These are phyloP conservation scores for Cronartium ribicola DNA, from an alignment of 1,284 basidiomycete species.

Conservation along the genomic window DNA sequence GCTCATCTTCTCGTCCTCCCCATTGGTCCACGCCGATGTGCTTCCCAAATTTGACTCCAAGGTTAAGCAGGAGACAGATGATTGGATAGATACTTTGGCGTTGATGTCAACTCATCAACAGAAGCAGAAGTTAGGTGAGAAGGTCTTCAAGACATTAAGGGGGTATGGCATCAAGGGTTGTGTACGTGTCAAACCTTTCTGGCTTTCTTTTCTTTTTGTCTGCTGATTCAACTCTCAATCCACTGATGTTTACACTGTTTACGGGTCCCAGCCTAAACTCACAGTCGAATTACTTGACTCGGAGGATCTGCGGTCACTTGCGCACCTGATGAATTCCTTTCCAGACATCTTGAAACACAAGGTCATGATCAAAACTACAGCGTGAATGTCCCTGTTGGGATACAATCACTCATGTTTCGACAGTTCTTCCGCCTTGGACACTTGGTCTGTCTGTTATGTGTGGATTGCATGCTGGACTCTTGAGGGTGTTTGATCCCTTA, in stretches of 20 bases:
- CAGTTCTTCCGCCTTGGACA: too few relatives aligned
- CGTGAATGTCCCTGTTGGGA: neutral
- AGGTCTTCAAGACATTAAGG: constrained; percentile 67
- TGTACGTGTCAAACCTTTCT: constrained; percentile 54
- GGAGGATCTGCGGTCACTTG: constrained; percentile 73
- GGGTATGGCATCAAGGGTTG: constrained; percentile 71
- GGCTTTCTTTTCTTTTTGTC: constrained; percentile 26
- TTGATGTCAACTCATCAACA: constrained; percentile 15
- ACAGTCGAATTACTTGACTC: constrained; percentile 75
- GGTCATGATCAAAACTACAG: neutral
- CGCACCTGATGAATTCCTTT: constrained; percentile 81
- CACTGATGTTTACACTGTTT: neutral
- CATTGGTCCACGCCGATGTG: constrained; percentile 1
- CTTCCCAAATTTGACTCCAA: neutral
- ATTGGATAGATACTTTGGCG: constrained; percentile 3
- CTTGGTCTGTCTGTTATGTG: too few relatives aligned
- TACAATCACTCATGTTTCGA: too few relatives aligned
- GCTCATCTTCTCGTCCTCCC: neutral
- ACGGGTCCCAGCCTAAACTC: constrained; percentile 62
- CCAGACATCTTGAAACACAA: constrained; percentile 69
- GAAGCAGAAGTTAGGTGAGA: constrained; percentile 48
- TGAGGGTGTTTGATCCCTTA: too few relatives aligned
- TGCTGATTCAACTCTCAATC: neutral
- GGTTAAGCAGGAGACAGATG: constrained; percentile 1
- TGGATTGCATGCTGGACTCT: too few relatives aligned